Conservation (phyloP, 768 basidiomycete genomes). For the Plicaturopsis crispa region DNA sequence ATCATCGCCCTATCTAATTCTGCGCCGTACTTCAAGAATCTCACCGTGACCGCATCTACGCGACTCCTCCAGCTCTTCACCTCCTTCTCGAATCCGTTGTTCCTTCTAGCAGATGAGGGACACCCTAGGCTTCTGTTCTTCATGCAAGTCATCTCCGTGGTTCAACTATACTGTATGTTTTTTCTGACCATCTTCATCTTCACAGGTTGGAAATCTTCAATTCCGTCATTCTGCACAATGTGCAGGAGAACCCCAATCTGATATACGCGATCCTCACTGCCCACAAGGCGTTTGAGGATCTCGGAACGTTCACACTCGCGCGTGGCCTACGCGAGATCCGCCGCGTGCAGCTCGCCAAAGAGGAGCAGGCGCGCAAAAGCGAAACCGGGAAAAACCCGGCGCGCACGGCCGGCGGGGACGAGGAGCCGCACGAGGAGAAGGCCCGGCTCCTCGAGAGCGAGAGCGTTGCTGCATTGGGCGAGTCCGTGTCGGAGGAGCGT, state of each 20-base stretch:
- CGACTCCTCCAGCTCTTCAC: slow-evolving; percentile 83
- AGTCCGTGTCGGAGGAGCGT: slow-evolving; percentile 5
- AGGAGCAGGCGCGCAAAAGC: slow-evolving; percentile 45
- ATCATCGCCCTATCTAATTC: slow-evolving; percentile 86
- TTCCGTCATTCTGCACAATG: slow-evolving; percentile 67
- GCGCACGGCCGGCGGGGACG: slow-evolving; percentile 3
- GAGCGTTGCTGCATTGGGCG: slow-evolving; percentile 22
- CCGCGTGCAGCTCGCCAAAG: slow-evolving; percentile 62
- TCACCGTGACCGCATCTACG: slow-evolving; percentile 76
- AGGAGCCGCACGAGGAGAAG: slow-evolving; percentile 53
- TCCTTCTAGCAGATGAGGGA: slow-evolving; percentile 89
- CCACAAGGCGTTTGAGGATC: slow-evolving; percentile 79
- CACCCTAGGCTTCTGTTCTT: slow-evolving; percentile 91
- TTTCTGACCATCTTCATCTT: background rate
- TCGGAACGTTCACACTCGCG: slow-evolving; percentile 87
- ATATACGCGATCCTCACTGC: slow-evolving; percentile 81
- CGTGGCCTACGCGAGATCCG: slow-evolving; percentile 82
- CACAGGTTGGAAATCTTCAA: slow-evolving; percentile 88
- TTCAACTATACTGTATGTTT: background rate
- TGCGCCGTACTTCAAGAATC: slow-evolving; percentile 78
- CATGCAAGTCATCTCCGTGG: slow-evolving; percentile 65
- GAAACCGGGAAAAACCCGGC: slow-evolving; percentile 10
- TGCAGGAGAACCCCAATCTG: slow-evolving; percentile 81
- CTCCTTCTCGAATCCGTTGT: slow-evolving; percentile 85
- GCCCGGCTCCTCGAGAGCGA: slow-evolving; percentile 55